Percentiles rank a stretch among this genome's conserved stretches.
phyloP scores from a whole-genome alignment of 805 yeast genomes.

The Ogataea angusta region DNA sequence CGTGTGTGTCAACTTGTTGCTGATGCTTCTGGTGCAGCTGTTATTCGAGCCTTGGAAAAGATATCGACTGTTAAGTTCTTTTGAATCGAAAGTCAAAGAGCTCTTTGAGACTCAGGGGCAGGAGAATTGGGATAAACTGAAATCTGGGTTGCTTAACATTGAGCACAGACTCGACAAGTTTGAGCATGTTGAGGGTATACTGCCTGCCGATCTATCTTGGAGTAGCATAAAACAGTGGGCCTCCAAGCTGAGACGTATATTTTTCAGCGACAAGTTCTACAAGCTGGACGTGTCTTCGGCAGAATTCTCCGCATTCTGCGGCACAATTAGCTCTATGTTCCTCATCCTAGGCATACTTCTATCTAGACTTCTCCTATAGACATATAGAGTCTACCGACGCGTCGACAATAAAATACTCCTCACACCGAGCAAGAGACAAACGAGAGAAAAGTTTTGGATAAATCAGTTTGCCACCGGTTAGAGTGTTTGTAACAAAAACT shows the following conservation, averaged over 20 bases:
- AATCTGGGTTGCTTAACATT: constrained; percentile 15
- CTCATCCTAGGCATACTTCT: constrained; percentile 4
- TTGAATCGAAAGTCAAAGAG: constrained; percentile 72
- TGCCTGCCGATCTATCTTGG: constrained; percentile 3
- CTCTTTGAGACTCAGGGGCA: constrained; percentile 35
- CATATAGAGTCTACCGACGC: constrained; percentile 7
- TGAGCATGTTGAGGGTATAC: constrained; percentile 4
- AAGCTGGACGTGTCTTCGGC: neutral
- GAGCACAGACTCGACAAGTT: constrained; percentile 17
- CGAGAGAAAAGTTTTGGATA: constrained; percentile 9
- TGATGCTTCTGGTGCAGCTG: constrained; percentile 80
- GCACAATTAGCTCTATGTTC: constrained; percentile 5
- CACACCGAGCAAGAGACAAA: neutral
- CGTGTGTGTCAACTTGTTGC: constrained; percentile 78
- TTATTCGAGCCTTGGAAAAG: constrained; percentile 95
- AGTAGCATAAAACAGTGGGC: neutral
- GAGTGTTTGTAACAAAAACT: neutral
- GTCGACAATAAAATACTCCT: constrained; percentile 5
- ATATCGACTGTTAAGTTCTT: constrained; percentile 70
- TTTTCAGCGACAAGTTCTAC: neutral
- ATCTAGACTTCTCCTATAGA: constrained; percentile 4
- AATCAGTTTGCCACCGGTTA: constrained; percentile 16
- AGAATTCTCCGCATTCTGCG: constrained; percentile 2
- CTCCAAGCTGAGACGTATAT: neutral
- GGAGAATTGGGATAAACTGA: constrained; percentile 11